Percentiles rank a stretch among this genome's conserved stretches.
Conservation (phyloP, 257 asterid species). For the Nicotiana undulata region DNA sequence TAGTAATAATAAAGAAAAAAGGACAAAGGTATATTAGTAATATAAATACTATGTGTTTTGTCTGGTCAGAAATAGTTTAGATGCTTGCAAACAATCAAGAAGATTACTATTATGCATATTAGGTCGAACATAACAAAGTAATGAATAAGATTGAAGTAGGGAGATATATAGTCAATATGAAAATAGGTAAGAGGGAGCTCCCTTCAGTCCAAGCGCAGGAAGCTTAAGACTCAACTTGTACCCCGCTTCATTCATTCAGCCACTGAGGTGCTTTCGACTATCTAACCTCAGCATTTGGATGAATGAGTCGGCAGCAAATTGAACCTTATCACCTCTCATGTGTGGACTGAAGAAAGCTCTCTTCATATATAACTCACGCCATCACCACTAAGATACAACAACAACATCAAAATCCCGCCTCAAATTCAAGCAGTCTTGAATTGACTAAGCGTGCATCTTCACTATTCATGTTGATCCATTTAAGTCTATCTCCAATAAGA, state of each 20-base stretch:
- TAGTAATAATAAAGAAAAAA: neutral
- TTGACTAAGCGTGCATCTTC: neutral
- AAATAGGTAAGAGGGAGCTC: constrained; percentile 71
- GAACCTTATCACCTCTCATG: constrained; percentile 54
- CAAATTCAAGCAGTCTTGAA: too few species aligned
- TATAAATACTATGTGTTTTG: neutral
- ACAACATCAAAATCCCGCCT: neutral
- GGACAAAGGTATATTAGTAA: neutral
- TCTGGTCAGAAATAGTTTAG: neutral
- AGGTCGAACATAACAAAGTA: too few species aligned
- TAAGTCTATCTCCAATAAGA: neutral
- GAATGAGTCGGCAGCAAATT: constrained; percentile 98
- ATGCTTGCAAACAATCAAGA: neutral
- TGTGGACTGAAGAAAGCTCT: constrained; percentile 98
- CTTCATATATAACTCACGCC: constrained; percentile 20
- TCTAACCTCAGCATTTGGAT: constrained; percentile 60
- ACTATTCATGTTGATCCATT: neutral
- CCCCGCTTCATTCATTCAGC: constrained; percentile 94
- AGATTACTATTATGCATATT: too few species aligned
- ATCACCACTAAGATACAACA: neutral
- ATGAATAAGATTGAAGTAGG: too few species aligned
- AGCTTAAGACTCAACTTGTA: constrained; percentile 49
- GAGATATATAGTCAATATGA: neutral
- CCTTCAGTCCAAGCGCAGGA: constrained; percentile 99
- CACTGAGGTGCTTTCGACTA: constrained; percentile 18